phyloP scores from a whole-genome alignment of 306 rosid genomes.

The Fragaria ananassa region DNA sequence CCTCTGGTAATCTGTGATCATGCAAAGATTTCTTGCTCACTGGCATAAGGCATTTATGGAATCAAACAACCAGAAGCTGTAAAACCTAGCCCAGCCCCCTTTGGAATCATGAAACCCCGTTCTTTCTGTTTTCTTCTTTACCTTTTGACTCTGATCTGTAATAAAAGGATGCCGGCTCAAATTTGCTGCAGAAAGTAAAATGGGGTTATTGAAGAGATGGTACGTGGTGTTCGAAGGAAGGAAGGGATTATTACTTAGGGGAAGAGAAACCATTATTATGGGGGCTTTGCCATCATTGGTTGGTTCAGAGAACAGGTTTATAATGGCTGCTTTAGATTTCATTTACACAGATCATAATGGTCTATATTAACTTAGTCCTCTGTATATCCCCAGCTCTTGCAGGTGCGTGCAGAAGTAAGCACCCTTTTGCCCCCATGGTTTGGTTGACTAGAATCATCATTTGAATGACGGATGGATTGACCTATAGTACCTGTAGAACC shows the following conservation, averaged over 20 bases:
- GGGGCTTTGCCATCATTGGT: slow-evolving; percentile 9
- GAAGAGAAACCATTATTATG: slow-evolving; percentile 5
- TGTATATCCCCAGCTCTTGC: neutral
- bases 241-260: slow-evolving; percentile 27
- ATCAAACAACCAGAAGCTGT: slow-evolving; percentile 30
- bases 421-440: slow-evolving; percentile 9
- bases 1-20: slow-evolving; percentile 52
- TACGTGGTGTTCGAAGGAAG: neutral
- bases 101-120: slow-evolving; percentile 43
- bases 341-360: neutral
- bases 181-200: slow-evolving; percentile 39
- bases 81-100: slow-evolving; percentile 16
- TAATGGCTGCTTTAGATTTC: slow-evolving; percentile 2
- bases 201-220: slow-evolving; percentile 47
- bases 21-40: slow-evolving; percentile 49
- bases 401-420: slow-evolving; percentile 1
- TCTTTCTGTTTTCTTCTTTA: neutral
- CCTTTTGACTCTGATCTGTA: neutral
- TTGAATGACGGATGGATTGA: slow-evolving; percentile 3
- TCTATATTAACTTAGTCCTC: neutral
- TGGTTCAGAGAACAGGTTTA: slow-evolving; percentile 1
- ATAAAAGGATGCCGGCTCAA: slow-evolving; percentile 25
- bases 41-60: slow-evolving; percentile 65
- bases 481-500: neutral
- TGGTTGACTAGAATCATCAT: slow-evolving; percentile 4